Base-by-base conservation (phyloP, 192 early-diverging fungal species). In the Coemansia sp. region DNA sequence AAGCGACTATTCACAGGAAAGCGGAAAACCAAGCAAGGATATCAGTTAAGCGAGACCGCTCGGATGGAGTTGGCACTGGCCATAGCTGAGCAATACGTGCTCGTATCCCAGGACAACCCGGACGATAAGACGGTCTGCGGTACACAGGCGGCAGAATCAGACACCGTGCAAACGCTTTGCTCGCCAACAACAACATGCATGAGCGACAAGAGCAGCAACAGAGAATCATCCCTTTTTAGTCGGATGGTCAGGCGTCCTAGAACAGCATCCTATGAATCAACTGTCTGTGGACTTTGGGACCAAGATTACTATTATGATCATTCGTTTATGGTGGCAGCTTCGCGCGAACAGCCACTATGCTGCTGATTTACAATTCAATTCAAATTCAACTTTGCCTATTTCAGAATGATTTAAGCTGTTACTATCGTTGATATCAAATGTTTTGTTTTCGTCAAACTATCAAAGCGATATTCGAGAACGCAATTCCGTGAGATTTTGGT, bases 51-150 rank as follows among this genome's bases (percentile, higher is more conserved):
- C 63, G 61, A 59, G n/a, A 28, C 25, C 1, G 61, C 40, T 14
- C 66, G 66, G 15, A 70, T 76, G 74, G 47, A 58, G 20, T 29
- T 70, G 42, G 74, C 74, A 2, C 33, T 76, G 37, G 74, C 74
- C 3, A 62, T 76, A 25, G 74, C 74, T 6, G 60, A 67, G 42
- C 74, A 76, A 61, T 76, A 76, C 50, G 64, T 76, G 14, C 28
- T 68, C 6, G 59, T 68, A 19, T 64, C 72, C 11, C 57, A 61
- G 25, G 67, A 62, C 42, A 55, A 25, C 23, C 67, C 60, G 19
- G 20, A 27, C 3, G 1, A 48, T 8, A 48, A 13, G 13, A 15
- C 45, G 10, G 40, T 22, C 4, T 41, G 0, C 38, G 13, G 14
- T 17, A 17, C 38, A 13, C 38, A 17, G 4, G 27, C 38, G 0